These are phyloP conservation scores for Crithidia fasciculata DNA, from an alignment of 208 protist genomes.

Conservation along the genomic window DNA sequence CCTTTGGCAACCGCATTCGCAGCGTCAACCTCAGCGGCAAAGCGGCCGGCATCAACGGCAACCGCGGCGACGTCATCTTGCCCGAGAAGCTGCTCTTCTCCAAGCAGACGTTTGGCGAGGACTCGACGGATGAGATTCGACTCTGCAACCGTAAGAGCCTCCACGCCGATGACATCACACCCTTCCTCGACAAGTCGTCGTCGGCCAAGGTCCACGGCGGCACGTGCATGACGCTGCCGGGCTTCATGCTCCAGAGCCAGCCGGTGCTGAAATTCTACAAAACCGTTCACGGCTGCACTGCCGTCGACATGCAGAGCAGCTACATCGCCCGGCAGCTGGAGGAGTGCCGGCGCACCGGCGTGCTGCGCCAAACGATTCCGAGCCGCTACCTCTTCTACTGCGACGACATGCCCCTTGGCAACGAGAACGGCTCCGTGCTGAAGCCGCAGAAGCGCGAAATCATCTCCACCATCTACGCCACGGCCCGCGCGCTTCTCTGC, in stretches of 20 bases:
- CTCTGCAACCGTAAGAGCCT: conserved; percentile 65
- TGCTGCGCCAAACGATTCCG: conserved; percentile 47
- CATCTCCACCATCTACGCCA: conserved; percentile 72
- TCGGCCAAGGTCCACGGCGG: conserved; percentile 44
- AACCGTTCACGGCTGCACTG: conserved; percentile 71
- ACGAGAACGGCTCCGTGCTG: conserved; percentile 50
- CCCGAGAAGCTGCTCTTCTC: conserved; percentile 81
- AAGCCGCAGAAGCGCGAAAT: conserved; percentile 59
- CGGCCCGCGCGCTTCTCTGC: conserved; percentile 46
- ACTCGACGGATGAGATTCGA: conserved; percentile 79
- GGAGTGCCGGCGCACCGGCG: conserved; percentile 68
- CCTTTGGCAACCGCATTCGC: conserved; percentile 74
- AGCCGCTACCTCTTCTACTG: conserved; percentile 86
- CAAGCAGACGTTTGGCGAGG: conserved; percentile 85
- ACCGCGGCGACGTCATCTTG: conserved; percentile 82
- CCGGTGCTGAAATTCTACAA: conserved; percentile 83
- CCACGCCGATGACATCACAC: conserved; percentile 37
- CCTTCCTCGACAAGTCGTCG: conserved; percentile 52
- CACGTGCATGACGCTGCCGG: conserved; percentile 75
- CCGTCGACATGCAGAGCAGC: conserved; percentile 89
- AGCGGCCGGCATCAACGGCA: conserved; percentile 64
- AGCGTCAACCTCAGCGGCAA: conserved; percentile 84
- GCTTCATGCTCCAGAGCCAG: conserved; percentile 78
- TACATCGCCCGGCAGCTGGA: conserved; percentile 81
- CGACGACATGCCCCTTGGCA: conserved; percentile 80